A percentile compares a stretch with the other conserved stretches of the same genome.
phyloP scores from a whole-genome alignment of 2,329 filamentous ascomycete genomes.

The Remersonia thermophila region DNA sequence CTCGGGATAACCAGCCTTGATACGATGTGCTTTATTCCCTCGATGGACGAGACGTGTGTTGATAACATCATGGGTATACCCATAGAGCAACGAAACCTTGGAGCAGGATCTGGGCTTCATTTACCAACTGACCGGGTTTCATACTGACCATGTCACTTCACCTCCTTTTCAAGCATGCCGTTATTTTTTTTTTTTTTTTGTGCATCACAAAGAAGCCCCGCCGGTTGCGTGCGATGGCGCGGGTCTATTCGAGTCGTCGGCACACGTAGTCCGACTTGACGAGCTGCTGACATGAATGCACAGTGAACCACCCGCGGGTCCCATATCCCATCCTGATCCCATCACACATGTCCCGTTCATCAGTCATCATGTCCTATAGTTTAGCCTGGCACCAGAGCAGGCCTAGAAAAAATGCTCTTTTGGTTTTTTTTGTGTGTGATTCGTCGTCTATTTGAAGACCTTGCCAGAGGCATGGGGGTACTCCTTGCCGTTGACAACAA shows the following conservation, averaged over 20 bases:
- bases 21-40: too few relatives aligned
- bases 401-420: slow-evolving; percentile 11
- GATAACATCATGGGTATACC: too few relatives aligned
- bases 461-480: slow-evolving; percentile 85
- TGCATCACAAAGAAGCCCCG: slow-evolving; percentile 4
- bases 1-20: too few relatives aligned
- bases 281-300: slow-evolving; percentile 15
- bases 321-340: slow-evolving; percentile 10
- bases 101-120: too few relatives aligned
- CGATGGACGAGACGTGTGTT: too few relatives aligned
- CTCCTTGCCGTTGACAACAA: slow-evolving; percentile 71
- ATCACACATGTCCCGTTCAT: slow-evolving; percentile 15
- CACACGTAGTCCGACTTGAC: slow-evolving; percentile 10
- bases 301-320: slow-evolving; percentile 14
- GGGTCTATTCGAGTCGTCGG: slow-evolving; percentile 15
- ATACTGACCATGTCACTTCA: background rate
- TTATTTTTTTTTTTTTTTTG: too few relatives aligned
- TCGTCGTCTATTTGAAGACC: slow-evolving; percentile 81
- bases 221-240: slow-evolving; percentile 10
- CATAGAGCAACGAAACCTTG: too few relatives aligned
- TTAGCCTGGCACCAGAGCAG: slow-evolving; percentile 13
- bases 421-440: slow-evolving; percentile 1
- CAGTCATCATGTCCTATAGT: slow-evolving; percentile 16
- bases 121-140: background rate
- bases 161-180: slow-evolving; percentile 4